Percentiles rank a stretch among this genome's conserved stretches.
phyloP scores from a whole-genome alignment of 139 green algal species.

The Monoraphidium neglectum region DNA sequence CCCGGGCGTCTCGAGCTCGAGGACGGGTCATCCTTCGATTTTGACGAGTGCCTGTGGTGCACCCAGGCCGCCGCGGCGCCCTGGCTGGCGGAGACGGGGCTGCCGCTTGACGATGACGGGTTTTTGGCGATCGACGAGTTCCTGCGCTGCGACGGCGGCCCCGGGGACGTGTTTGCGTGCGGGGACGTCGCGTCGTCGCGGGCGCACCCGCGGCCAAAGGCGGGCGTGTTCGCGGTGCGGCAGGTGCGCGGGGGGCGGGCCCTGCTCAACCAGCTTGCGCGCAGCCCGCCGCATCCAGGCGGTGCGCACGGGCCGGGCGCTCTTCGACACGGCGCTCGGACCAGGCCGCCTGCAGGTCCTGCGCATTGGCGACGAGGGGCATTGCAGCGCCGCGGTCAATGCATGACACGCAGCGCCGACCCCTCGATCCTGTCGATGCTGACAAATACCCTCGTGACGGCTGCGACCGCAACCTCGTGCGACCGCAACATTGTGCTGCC shows the following conservation, averaged over 20 bases:
- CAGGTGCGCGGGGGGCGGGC: slow-evolving; percentile 54
- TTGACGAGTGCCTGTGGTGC: slow-evolving; percentile 95
- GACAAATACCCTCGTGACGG: too few relatives aligned
- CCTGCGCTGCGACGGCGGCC: slow-evolving; percentile 55
- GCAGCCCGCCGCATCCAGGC: too few relatives aligned
- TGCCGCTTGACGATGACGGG: slow-evolving; percentile 62
- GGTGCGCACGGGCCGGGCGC: too few relatives aligned
- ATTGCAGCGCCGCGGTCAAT: too few relatives aligned
- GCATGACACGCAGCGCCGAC: too few relatives aligned
- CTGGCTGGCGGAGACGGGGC: slow-evolving; percentile 73
- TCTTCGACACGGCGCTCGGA: too few relatives aligned
- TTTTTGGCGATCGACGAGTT: slow-evolving; percentile 87
- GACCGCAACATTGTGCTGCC: background rate
- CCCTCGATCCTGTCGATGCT: too few relatives aligned
- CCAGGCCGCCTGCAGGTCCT: too few relatives aligned
- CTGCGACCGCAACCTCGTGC: too few relatives aligned
- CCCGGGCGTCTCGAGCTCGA: slow-evolving; percentile 46
- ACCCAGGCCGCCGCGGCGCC: slow-evolving; percentile 76
- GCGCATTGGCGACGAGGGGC: too few relatives aligned
- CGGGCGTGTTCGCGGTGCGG: slow-evolving; percentile 96
- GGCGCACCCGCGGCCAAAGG: slow-evolving; percentile 89
- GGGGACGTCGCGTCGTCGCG: slow-evolving; percentile 83
- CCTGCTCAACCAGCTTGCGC: too few relatives aligned
- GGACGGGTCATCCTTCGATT: slow-evolving; percentile 42
- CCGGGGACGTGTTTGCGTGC: slow-evolving; percentile 86